phyloP scores from a whole-genome alignment of 371 early-diverging fungal species.

The Mucor plumbeus region DNA sequence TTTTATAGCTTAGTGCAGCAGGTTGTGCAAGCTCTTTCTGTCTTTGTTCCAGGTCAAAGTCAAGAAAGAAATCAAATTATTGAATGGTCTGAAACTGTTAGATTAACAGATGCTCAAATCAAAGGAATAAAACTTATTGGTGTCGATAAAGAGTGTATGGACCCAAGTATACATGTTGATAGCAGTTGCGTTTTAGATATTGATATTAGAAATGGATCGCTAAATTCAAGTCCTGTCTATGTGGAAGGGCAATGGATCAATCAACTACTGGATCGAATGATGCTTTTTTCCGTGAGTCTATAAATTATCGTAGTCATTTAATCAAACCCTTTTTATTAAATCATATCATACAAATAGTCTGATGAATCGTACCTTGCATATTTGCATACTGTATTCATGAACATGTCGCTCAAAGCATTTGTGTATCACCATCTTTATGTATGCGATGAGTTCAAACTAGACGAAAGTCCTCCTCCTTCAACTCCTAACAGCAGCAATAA shows the following conservation, averaged over 20 bases:
- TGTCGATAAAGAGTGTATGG: slow-evolving; percentile 30
- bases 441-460: slow-evolving; percentile 19
- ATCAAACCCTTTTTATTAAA: neutral
- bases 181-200: slow-evolving; percentile 46
- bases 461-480: slow-evolving; percentile 9
- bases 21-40: slow-evolving; percentile 38
- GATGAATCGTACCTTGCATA: slow-evolving; percentile 45
- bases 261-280: slow-evolving; percentile 36
- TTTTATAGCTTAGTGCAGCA: slow-evolving; percentile 23
- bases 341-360: slow-evolving; percentile 11
- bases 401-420: slow-evolving; percentile 47
- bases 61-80: slow-evolving; percentile 31
- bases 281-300: slow-evolving; percentile 35
- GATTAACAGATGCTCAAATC: slow-evolving; percentile 34
- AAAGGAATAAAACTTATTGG: slow-evolving; percentile 45
- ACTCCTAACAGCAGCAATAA: neutral
- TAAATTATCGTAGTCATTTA: too few relatives aligned
- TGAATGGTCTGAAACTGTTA: slow-evolving; percentile 34
- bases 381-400: slow-evolving; percentile 47
- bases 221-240: slow-evolving; percentile 49
- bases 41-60: slow-evolving; percentile 47
- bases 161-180: slow-evolving; percentile 41
- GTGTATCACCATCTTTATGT: slow-evolving; percentile 44
- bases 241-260: slow-evolving; percentile 54
- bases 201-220: slow-evolving; percentile 33